Evolutionary conservation across 805 yeast species (phyloP), one percentile per base, ranked within the genome.

Genomic region (Yarrowia alimentaria): DNA sequence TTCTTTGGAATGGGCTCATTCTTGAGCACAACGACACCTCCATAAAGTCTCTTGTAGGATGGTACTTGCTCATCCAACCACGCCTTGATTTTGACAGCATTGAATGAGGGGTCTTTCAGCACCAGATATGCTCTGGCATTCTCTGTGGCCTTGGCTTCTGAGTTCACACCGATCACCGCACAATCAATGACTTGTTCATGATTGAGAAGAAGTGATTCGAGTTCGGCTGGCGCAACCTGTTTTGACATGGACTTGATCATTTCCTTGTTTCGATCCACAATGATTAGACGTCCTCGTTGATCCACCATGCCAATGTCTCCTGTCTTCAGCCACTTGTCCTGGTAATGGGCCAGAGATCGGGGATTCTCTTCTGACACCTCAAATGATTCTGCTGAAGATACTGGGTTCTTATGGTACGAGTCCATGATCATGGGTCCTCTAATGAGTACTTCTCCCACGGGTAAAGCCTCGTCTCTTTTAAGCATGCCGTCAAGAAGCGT

Each of bases 161-260:
- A 56, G 53, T 56, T 58, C 18, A 66, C 80, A 53, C 96, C 97
- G 56, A 87, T 86, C 52, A 89, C 96, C 3, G 96, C 96, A 59
- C 86, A 75, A 68, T 90, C 97, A 30, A 82, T 78, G 40, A 90
- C 96, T 51, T 75, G 71, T n/a, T 75, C 75, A 68, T 86, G 86
- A 58, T 79, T 83, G 53, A 80, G 74, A 60, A 88, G 72, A 16
- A 91, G 84, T 22, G 91, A 82, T 69, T 90, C 97, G 56, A 90
- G 85, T 71, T 90, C 97, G 12, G 96, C 91, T 22, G 97, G 91
- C 8, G 96, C 90, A 56, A 90, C 79, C 72, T 96, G 83, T 69
- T 90, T 96, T 57, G 69, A 68, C 14, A 68, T 68, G 6, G 65
- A 60, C 48, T 64, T 64, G 55, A 64, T 65, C 35, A 64, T 64